Conservation (phyloP, 2,329 filamentous ascomycete genomes). For the Neonectria hederae region DNA sequence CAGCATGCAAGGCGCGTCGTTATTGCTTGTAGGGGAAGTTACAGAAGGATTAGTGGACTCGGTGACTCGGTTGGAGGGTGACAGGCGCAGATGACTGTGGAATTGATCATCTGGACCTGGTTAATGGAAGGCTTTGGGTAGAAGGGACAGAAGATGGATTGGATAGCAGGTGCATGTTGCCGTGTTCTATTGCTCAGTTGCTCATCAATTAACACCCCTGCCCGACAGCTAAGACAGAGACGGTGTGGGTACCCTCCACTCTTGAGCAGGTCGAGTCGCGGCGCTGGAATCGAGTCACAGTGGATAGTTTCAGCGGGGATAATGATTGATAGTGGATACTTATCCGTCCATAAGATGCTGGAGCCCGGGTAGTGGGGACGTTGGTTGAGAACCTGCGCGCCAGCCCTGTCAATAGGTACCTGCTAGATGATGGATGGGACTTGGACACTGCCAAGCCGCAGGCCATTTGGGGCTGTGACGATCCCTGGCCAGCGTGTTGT, state of each 20-base stretch:
- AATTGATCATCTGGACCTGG: neutral
- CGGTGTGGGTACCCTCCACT: neutral
- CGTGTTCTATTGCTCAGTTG: neutral
- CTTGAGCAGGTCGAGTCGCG: neutral
- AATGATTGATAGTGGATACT: neutral
- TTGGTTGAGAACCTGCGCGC: too few relatives aligned
- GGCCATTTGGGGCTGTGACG: neutral
- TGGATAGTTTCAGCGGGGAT: neutral
- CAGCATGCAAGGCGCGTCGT: neutral
- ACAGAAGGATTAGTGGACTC: neutral
- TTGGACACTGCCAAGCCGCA: neutral
- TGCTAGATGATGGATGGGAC: too few relatives aligned
- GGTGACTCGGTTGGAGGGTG: neutral
- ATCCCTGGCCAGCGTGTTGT: neutral
- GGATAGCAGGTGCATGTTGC: neutral
- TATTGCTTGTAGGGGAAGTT: neutral
- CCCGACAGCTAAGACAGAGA: neutral
- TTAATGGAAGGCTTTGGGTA: neutral
- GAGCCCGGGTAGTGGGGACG: neutral
- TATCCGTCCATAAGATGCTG: neutral
- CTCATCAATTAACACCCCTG: neutral
- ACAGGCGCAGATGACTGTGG: slow-evolving; percentile 19
- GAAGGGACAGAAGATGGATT: too few relatives aligned
- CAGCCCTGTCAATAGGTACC: neutral
- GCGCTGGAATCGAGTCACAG: neutral